These are phyloP conservation scores for Pelargonium citronellum DNA, from an alignment of 441 rosid genomes.

Conservation along the genomic window DNA sequence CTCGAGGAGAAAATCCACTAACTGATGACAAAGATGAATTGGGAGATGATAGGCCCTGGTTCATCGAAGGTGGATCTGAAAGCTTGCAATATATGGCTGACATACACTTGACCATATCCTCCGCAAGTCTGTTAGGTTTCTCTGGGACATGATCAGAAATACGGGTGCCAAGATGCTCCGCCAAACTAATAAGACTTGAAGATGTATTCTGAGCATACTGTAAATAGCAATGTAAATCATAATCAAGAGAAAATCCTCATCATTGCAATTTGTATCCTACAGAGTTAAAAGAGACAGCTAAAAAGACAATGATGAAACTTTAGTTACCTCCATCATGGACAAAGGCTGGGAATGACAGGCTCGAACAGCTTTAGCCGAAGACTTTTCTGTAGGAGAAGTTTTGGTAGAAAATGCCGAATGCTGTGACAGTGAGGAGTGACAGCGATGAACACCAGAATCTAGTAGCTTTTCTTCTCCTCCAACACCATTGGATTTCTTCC, in stretches of 20 bases:
- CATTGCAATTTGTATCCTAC: too few species aligned
- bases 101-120: constrained; percentile 91
- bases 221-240: constrained; percentile 17
- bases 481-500: constrained; percentile 31
- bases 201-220: constrained; percentile 60
- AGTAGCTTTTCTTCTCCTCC: constrained; percentile 34
- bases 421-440: constrained; percentile 76
- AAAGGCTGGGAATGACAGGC: constrained; percentile 79
- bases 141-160: constrained; percentile 83
- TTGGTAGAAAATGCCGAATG: constrained; percentile 44
- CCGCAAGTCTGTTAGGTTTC: constrained; percentile 78
- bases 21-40: constrained; percentile 60
- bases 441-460: constrained; percentile 57
- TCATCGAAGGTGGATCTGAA: constrained; percentile 60
- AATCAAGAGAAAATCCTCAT: constrained; percentile 9
- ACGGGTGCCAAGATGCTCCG: constrained; percentile 82
- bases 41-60: constrained; percentile 65
- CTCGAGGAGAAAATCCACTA: constrained; percentile 59
- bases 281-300: too few species aligned
- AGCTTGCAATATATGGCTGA: constrained; percentile 79
- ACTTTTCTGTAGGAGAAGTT: constrained; percentile 47
- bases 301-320: neutral
- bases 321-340: constrained; percentile 65
- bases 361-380: constrained; percentile 43
- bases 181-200: constrained; percentile 66